Evolutionary conservation across 2,329 filamentous ascomycete species (phyloP).

Genomic region (Xylariaceae sp.): DNA sequence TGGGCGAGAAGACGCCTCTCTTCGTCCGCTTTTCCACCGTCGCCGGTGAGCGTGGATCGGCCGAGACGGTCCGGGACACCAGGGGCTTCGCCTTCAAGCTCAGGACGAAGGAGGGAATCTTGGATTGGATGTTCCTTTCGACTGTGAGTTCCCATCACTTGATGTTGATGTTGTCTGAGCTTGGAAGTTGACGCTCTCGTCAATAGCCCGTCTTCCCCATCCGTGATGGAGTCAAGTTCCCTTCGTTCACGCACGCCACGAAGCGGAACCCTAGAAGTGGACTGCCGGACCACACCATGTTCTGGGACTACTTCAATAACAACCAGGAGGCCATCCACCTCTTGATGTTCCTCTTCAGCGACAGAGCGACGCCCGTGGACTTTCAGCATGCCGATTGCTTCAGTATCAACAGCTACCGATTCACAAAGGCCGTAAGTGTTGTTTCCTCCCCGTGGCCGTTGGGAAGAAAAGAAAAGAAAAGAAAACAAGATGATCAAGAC

Average conservation of each 20-base stretch:
- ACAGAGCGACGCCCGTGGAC: slow-evolving; percentile 44
- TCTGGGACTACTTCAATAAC: slow-evolving; percentile 28
- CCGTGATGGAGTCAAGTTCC: slow-evolving; percentile 24
- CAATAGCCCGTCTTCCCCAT: slow-evolving; percentile 23
- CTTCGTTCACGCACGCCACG: slow-evolving; percentile 23
- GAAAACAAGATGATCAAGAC: slow-evolving; percentile 37
- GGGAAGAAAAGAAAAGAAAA: too few species aligned
- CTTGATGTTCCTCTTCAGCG: slow-evolving; percentile 47
- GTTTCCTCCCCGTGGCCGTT: too few species aligned
- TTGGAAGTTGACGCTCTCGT: not conserved
- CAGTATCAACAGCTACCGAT: slow-evolving; percentile 44
- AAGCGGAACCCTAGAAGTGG: slow-evolving; percentile 22
- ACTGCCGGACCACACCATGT: slow-evolving; percentile 23
- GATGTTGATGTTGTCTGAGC: not conserved
- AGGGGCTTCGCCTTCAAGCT: slow-evolving; percentile 26
- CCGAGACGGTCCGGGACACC: slow-evolving; percentile 24
- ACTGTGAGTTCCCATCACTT: slow-evolving; percentile 1
- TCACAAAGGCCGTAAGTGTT: slow-evolving; percentile 32
- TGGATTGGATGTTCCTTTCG: slow-evolving; percentile 22
- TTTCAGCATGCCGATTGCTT: slow-evolving; percentile 42
- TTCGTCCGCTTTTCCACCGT: slow-evolving; percentile 26
- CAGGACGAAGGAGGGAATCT: slow-evolving; percentile 22
- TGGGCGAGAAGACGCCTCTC: slow-evolving; percentile 25
- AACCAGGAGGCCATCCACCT: slow-evolving; percentile 47
- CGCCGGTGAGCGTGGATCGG: slow-evolving; percentile 22